Conservation (phyloP, 148 eudicot genomes). For the Silene uniflora region DNA sequence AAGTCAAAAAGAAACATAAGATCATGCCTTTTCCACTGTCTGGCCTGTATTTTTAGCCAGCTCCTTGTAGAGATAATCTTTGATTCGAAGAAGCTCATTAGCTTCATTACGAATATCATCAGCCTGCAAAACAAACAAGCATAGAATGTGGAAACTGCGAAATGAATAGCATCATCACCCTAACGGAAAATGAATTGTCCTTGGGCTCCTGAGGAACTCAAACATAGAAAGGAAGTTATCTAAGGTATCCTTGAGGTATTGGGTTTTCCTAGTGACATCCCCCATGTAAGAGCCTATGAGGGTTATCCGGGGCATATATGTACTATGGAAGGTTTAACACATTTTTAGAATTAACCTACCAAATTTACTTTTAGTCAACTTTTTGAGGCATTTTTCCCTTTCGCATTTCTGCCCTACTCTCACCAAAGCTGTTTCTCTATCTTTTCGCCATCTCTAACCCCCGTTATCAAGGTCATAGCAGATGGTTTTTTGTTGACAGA, state of each 20-base stretch:
- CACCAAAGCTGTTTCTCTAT: no score
- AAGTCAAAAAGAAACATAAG: not conserved
- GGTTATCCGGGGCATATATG: not conserved
- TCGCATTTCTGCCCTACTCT: no score
- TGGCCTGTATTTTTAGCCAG: constrained; percentile 82
- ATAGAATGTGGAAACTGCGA: not conserved
- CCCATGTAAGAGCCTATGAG: not conserved
- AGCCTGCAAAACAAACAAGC: constrained; percentile 47
- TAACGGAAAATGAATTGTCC: not conserved
- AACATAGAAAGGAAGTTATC: not conserved
- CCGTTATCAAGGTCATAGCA: no score
- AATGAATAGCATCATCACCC: not conserved
- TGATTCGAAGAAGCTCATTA: constrained; percentile 72
- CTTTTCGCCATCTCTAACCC: no score
- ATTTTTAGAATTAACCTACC: no score
- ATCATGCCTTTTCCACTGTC: constrained; percentile 66
- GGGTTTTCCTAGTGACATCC: not conserved
- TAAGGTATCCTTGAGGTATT: not conserved
- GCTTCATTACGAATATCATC: constrained; percentile 74
- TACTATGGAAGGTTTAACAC: no score
- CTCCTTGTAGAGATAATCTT: constrained; percentile 75
- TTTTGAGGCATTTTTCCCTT: no score
- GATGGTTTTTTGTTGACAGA: no score
- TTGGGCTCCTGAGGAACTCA: not conserved
- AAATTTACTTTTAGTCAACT: no score